Conservation (phyloP, 208 protist species). For the Strigomonas galati region DNA sequence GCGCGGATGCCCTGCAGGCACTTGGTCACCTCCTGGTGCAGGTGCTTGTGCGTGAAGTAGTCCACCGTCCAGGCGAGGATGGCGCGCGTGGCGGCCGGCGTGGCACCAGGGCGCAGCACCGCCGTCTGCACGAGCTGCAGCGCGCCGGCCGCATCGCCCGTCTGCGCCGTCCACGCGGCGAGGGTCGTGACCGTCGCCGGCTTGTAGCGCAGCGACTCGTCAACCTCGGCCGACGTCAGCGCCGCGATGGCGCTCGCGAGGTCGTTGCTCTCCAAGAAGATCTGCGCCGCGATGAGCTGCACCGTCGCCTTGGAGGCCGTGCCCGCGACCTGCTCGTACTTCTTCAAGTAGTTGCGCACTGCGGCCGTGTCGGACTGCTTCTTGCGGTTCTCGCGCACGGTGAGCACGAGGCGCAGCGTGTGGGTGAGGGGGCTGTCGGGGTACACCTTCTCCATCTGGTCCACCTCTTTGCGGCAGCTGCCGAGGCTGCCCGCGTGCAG, state of each 20-base stretch:
- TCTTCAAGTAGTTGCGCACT: conserved; percentile 22
- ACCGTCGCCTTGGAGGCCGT: conserved; percentile 8
- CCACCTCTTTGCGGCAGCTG: conserved; percentile 51
- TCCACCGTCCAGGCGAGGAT: conserved; percentile 67
- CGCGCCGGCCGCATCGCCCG: conserved; percentile 24
- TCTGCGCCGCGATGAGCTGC: conserved; percentile 62
- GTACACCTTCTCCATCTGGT: conserved; percentile 58
- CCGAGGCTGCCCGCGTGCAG: conserved; percentile 52
- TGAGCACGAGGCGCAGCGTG: conserved; percentile 61
- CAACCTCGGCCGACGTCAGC: conserved; percentile 31
- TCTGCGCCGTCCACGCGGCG: conserved; percentile 57
- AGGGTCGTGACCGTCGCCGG: conserved; percentile 55
- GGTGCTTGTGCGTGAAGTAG: conserved; percentile 31
- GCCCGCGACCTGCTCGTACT: conserved; percentile 5
- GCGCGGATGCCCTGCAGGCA: conserved; percentile 38
- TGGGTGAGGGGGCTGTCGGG: conserved; percentile 62
- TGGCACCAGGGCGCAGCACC: conserved; percentile 5
- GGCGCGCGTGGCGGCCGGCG: conserved; percentile 22
- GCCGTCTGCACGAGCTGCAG: conserved; percentile 36
- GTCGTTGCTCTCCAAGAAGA: conserved; percentile 76
- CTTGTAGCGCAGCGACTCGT: conserved; percentile 22
- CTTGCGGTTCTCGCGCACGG: conserved; percentile 61
- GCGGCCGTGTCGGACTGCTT: conserved; percentile 28
- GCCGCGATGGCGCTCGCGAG: conserved; percentile 40
- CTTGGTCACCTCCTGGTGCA: conserved; percentile 34